These are phyloP conservation scores for Komagataella kurtzmanii DNA, from an alignment of 805 yeast species.

Conservation along the genomic window DNA sequence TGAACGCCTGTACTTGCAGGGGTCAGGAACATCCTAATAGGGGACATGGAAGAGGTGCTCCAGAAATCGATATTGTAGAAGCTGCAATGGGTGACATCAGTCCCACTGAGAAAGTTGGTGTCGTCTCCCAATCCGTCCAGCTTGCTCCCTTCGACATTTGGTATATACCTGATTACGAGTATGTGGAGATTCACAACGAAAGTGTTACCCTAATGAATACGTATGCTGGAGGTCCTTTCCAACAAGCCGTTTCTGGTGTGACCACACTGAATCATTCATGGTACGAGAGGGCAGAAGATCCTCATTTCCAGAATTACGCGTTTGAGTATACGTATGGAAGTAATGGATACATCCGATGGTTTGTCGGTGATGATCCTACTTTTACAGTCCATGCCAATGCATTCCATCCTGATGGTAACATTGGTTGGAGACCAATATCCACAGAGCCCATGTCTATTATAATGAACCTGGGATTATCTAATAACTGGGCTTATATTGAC, in stretches of 20 bases:
- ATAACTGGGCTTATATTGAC: slow-evolving; percentile 87
- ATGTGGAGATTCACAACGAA: slow-evolving; percentile 55
- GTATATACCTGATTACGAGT: slow-evolving; percentile 85
- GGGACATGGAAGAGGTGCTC: slow-evolving; percentile 89
- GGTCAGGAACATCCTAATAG: slow-evolving; percentile 80
- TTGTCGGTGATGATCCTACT: slow-evolving; percentile 70
- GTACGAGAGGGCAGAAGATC: slow-evolving; percentile 37
- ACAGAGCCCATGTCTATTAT: slow-evolving; percentile 90
- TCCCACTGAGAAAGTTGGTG: slow-evolving; percentile 35
- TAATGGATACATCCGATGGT: slow-evolving; percentile 75
- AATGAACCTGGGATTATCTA: slow-evolving; percentile 81
- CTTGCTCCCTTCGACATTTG: slow-evolving; percentile 91
- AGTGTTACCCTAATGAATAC: slow-evolving; percentile 71
- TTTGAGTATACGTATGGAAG: slow-evolving; percentile 67
- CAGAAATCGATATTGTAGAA: slow-evolving; percentile 88
- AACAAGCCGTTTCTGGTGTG: slow-evolving; percentile 81
- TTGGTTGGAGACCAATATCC: slow-evolving; percentile 69
- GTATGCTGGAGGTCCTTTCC: slow-evolving; percentile 87
- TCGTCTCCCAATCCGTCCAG: slow-evolving; percentile 87
- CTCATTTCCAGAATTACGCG: slow-evolving; percentile 55
- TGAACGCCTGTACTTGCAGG: slow-evolving; percentile 66
- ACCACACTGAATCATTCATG: slow-evolving; percentile 70
- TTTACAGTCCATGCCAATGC: slow-evolving; percentile 62
- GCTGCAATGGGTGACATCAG: slow-evolving; percentile 43
- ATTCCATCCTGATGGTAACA: slow-evolving; percentile 81